Evolutionary conservation across 305 asterid species (phyloP).

Genomic region (Fraxinus albicans): DNA sequence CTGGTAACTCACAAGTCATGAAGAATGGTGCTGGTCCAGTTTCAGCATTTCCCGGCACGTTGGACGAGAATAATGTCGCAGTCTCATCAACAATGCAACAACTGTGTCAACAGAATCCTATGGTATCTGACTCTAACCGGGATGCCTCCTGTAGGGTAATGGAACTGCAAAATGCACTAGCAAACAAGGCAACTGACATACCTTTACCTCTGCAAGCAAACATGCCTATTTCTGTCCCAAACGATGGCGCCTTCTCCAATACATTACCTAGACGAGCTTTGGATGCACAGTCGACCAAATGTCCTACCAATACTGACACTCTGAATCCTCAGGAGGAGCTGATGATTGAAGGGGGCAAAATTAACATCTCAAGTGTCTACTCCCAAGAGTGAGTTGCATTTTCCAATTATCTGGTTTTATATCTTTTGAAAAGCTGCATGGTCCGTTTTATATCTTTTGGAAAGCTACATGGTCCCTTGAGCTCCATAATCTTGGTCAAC

Average conservation of each 20-base stretch:
- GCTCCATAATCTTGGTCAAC: background rate
- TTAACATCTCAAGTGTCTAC: conserved; percentile 78
- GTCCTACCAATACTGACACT: conserved; percentile 39
- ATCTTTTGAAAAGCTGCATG: background rate
- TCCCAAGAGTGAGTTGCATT: conserved; percentile 70
- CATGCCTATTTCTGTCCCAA: conserved; percentile 37
- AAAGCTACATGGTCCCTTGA: background rate
- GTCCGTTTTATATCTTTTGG: no score
- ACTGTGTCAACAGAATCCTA: conserved; percentile 49
- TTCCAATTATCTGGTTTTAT: background rate
- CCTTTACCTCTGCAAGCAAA: conserved; percentile 47
- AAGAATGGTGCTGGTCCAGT: conserved; percentile 44
- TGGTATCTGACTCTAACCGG: conserved; percentile 52
- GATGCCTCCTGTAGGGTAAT: conserved; percentile 47
- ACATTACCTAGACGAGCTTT: conserved; percentile 49
- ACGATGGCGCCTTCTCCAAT: conserved; percentile 50
- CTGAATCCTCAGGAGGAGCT: conserved; percentile 52
- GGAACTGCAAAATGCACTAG: conserved; percentile 50
- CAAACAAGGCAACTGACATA: conserved; percentile 45
- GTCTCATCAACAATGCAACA: conserved; percentile 44
- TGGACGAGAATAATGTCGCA: conserved; percentile 51
- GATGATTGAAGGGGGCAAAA: conserved; percentile 80
- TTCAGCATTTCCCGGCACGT: conserved; percentile 49
- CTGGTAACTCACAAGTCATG: conserved; percentile 48
- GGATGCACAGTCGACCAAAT: conserved; percentile 53